Base-by-base conservation (phyloP, 345 rosid species). In the Acer negundo region DNA sequence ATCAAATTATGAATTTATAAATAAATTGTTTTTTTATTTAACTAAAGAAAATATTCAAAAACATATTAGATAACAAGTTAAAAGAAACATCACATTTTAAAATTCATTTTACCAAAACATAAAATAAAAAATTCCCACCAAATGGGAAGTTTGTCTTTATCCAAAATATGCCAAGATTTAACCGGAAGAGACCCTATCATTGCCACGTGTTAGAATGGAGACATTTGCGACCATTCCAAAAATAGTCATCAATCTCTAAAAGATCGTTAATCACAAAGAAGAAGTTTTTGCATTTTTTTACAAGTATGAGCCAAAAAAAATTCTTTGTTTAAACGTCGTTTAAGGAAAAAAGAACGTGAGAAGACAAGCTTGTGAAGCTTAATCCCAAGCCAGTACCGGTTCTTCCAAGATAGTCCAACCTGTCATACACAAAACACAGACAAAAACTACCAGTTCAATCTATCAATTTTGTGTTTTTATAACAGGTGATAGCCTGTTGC, bases 361-460 rank as follows among this genome's bases (percentile, higher is more conserved):
- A 70, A 3, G 74, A 53, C 74, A 55, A 71, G 47, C 3, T 19
- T 55, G 24, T 55, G 63, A 10, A 10, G 63, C 31, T 47, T 26
- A 71, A 53, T 62, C 49, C 78, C 49, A 79, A 62, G 66, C 65
- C 75, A 53, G 42, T n/a, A 7, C 58, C 82, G 76, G 82, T 62
- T 62, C 56, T 75, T 70, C n/a, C 82, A 62, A 80, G 72, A 65
- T 56, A 15, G 46, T 49, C 73, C 73, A 70, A 49, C 62, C 73
- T 70, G 62, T 49, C 16, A 70, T 24, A 15, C n/a, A 28, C n/a
- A 13, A 5, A 20, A 6, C n/a, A 35, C 3, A 42, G 10, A 13
- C 55, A 49, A 15, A 49, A 15, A 13, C 19, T 40, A 65, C 69
- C 20, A 20, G 46, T 28, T 15, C 26, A 26, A 47, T 47, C 31